phyloP scores from a whole-genome alignment of 345 rosid species.

The Citrus trifoliata region DNA sequence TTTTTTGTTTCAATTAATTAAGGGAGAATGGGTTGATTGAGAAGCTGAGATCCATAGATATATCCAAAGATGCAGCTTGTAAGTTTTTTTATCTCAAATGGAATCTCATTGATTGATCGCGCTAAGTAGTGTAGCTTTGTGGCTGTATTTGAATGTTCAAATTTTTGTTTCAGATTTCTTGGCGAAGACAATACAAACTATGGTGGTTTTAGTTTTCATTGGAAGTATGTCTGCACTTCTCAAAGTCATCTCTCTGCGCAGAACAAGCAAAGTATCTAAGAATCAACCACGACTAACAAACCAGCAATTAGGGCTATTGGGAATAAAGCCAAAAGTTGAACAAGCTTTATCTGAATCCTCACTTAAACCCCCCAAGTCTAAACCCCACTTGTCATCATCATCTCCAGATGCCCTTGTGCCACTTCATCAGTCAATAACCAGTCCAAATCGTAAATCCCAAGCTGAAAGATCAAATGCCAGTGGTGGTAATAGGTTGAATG shows the following conservation, averaged over 20 bases:
- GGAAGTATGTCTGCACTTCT: slow-evolving; percentile 59
- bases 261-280: slow-evolving; percentile 40
- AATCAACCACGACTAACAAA: slow-evolving; percentile 52
- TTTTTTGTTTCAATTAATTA: slow-evolving; percentile 26
- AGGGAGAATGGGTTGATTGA: slow-evolving; percentile 65
- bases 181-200: slow-evolving; percentile 45
- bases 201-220: slow-evolving; percentile 46
- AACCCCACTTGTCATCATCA: slow-evolving; percentile 24
- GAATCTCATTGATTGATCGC: slow-evolving; percentile 11
- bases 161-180: slow-evolving; percentile 50
- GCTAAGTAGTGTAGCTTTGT: background rate
- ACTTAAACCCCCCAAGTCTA: slow-evolving; percentile 64
- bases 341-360: slow-evolving; percentile 40
- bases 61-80: slow-evolving; percentile 69
- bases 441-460: slow-evolving; percentile 53
- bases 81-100: slow-evolving; percentile 27
- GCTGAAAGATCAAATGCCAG: slow-evolving; percentile 47
- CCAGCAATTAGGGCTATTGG: slow-evolving; percentile 74
- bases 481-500: slow-evolving; percentile 43
- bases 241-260: slow-evolving; percentile 53
- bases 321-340: slow-evolving; percentile 63
- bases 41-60: slow-evolving; percentile 37
- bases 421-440: slow-evolving; percentile 56
- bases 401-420: slow-evolving; percentile 79
- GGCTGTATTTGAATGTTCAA: background rate